Base-by-base conservation (phyloP, 1,284 basidiomycete genomes). In the Austroboletus niveus region DNA sequence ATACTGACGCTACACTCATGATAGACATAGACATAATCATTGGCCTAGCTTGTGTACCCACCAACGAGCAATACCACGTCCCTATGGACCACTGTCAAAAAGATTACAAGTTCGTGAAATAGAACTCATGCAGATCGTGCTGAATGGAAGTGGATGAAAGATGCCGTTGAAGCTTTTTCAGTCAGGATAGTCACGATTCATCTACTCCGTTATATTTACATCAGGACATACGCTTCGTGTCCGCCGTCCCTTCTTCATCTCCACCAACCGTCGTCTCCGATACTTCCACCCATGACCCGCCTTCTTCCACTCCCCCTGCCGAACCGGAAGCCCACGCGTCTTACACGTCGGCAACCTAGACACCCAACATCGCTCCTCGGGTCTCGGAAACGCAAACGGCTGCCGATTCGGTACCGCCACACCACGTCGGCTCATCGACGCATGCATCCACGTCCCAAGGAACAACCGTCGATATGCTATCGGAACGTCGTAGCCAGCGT, bases 401-500 rank as follows among this genome's bases (percentile, higher is more conserved):
- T 68, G 62, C 10, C 55, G 52, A 42, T 62, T 59, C 35, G 55
- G 42, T 6, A 27, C 12, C 1, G 48, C 35, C 1, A 49, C 42
- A 12, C 54, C 49, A 5, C 52, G 50, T 32, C 42, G 56, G 34
- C 53, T 48, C 48, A 61, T 57, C 6, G 57, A 59, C 24, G 50
- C 49, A n/a, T 59, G 54, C 35, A 59, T 17, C 60, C 59, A 60
- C 24, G 61, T 68, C n/a, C 76, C 75, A 36, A 80, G 61, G 47
- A 82, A 73, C 39, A 79, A 47, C 51, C 73, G 66, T 36, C 68
- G 69, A 56, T 79, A 73, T 2, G 72, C 76, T 15, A 69, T 47
- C 1, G 84, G 84, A 14, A 85, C 55, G 6, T 71, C 55, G 52
- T 72, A 77, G 7, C 81, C 81, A 34, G 68, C 64, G 4, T 61